These are phyloP conservation scores for Phytophthora multivora DNA, from an alignment of 352 stramenopile genomes.

Conservation along the genomic window DNA sequence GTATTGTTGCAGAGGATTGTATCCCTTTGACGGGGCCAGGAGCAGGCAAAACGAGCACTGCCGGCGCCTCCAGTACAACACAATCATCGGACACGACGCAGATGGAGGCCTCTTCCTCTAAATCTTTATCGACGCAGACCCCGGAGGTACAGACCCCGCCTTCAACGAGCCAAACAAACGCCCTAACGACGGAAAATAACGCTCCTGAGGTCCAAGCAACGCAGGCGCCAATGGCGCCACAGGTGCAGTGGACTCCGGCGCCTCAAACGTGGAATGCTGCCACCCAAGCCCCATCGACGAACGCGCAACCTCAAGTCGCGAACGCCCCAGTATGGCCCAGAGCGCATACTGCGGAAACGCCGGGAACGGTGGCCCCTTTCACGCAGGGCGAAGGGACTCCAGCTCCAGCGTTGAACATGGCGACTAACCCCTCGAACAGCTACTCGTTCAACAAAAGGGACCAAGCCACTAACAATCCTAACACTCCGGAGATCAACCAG, in stretches of 20 bases:
- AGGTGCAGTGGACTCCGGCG: background rate
- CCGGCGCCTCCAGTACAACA: background rate
- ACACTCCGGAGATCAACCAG: background rate
- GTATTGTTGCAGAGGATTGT: constrained; percentile 16
- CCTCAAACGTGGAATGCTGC: background rate
- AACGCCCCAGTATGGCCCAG: background rate
- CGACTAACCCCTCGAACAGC: background rate
- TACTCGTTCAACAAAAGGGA: background rate
- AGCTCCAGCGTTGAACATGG: background rate
- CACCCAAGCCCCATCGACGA: background rate
- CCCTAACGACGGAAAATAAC: background rate
- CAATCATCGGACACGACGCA: background rate
- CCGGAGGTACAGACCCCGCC: background rate
- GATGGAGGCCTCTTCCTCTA: background rate
- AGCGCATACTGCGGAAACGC: background rate
- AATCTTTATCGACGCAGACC: background rate
- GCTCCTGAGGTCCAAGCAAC: background rate
- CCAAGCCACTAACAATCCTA: background rate
- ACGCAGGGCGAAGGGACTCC: background rate
- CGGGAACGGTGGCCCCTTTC: background rate
- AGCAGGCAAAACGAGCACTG: constrained; percentile 10
- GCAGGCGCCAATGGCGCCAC: background rate
- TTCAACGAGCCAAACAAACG: too few species aligned
- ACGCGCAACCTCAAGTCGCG: background rate
- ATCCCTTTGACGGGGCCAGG: constrained; percentile 14